These are phyloP conservation scores for Candida ulmi DNA, from an alignment of 805 yeast species.

Conservation along the genomic window DNA sequence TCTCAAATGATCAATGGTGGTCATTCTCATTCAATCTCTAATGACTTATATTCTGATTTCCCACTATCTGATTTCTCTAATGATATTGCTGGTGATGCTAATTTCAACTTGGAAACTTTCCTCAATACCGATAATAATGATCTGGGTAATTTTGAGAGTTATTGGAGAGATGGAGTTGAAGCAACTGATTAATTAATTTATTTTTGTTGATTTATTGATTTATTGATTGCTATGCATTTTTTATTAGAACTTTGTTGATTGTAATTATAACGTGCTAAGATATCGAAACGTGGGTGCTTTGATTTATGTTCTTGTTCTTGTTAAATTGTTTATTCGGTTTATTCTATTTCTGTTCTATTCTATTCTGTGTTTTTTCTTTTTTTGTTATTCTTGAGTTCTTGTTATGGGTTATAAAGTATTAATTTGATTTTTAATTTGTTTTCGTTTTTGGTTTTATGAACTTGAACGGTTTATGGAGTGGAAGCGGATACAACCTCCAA, in stretches of 20 bases:
- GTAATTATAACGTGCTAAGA: no score
- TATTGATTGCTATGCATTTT: neutral
- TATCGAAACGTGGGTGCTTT: no score
- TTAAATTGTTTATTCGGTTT: no score
- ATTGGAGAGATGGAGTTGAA: constrained; percentile 40
- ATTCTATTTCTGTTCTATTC: no score
- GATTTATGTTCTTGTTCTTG: neutral
- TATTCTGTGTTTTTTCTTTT: neutral
- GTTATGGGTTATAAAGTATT: no score
- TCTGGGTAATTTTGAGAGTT: constrained; percentile 28
- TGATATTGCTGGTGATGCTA: constrained; percentile 29
- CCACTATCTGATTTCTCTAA: constrained; percentile 25
- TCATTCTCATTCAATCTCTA: constrained; percentile 17
- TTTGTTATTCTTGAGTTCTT: no score
- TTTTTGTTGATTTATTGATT: neutral
- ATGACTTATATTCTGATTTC: constrained; percentile 29
- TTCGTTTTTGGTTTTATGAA: no score
- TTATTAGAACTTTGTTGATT: no score
- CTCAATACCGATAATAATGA: constrained; percentile 35
- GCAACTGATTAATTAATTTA: constrained; percentile 25
- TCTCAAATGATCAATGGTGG: constrained; percentile 13
- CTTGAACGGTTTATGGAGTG: no score
- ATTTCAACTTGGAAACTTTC: constrained; percentile 40
- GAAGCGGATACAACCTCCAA: no score
- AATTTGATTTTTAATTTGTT: no score